Conservation (phyloP, 2,329 filamentous ascomycete genomes). For the Penicillium sp. region DNA sequence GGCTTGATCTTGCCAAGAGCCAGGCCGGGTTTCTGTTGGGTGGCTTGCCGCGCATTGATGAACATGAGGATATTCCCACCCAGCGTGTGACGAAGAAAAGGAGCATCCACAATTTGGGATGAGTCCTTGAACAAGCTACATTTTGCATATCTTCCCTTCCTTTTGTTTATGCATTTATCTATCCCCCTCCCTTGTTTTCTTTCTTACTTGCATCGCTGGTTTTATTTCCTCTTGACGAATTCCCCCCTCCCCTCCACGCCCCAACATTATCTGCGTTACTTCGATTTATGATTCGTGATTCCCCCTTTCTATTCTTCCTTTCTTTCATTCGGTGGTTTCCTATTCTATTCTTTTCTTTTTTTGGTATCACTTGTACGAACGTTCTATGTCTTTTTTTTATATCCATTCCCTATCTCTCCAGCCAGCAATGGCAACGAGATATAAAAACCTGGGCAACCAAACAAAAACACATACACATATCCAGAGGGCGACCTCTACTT, state of each 20-base stretch:
- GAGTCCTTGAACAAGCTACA: slow-evolving; percentile 3
- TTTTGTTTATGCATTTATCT: neutral
- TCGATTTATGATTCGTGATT: slow-evolving; percentile 8
- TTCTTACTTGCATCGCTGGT: neutral
- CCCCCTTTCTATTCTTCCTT: slow-evolving; percentile 4
- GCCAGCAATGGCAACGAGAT: neutral
- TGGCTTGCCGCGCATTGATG: slow-evolving; percentile 45
- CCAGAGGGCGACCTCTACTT: slow-evolving; percentile 27
- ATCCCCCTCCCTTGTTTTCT: neutral
- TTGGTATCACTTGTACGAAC: neutral
- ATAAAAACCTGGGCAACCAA: slow-evolving; percentile 6
- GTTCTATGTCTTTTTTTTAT: neutral
- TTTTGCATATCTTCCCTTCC: neutral
- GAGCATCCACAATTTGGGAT: slow-evolving; percentile 45
- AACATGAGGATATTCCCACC: slow-evolving; percentile 39
- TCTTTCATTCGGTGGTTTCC: neutral
- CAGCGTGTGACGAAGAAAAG: slow-evolving; percentile 44
- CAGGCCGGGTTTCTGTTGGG: slow-evolving; percentile 41
- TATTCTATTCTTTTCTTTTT: neutral
- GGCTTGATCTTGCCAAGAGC: slow-evolving; percentile 67
- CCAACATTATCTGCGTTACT: neutral
- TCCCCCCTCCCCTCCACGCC: neutral
- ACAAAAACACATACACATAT: slow-evolving; percentile 20
- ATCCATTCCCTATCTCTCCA: neutral
- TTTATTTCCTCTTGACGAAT: neutral